A percentile compares a stretch with the other conserved stretches of the same genome.
phyloP scores from a whole-genome alignment of 1,284 basidiomycete species.

The Ceraceosorus bombacis region DNA sequence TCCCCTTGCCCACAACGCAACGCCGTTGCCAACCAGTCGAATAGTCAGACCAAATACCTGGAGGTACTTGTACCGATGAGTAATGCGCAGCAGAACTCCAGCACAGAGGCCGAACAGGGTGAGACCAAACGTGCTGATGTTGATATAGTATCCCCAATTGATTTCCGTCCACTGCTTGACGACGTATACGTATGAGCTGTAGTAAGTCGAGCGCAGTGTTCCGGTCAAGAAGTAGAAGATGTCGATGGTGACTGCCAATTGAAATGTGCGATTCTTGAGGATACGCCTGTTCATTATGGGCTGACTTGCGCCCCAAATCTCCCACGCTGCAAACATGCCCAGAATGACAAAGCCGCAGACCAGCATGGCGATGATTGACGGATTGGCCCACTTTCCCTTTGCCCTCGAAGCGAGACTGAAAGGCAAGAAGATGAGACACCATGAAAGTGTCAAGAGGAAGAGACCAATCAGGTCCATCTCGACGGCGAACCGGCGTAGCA shows the following conservation, averaged over 20 bases:
- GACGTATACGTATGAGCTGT: constrained; percentile 49
- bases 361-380: constrained; percentile 51
- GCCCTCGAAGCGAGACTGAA: constrained; percentile 46
- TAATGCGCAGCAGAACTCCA: constrained; percentile 5
- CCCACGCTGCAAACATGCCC: constrained; percentile 48
- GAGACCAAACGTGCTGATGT: constrained; percentile 14
- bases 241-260: constrained; percentile 45
- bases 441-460: constrained; percentile 48
- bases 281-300: constrained; percentile 50
- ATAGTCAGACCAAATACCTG: constrained; percentile 3
- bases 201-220: constrained; percentile 48
- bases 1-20: constrained; percentile 1
- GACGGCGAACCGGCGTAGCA: constrained; percentile 20
- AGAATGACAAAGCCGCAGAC: constrained; percentile 49
- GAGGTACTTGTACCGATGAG: constrained; percentile 16
- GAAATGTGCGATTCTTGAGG: constrained; percentile 46
- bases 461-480: constrained; percentile 50
- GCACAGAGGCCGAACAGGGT: constrained; percentile 13
- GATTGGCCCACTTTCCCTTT: constrained; percentile 46
- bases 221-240: constrained; percentile 49
- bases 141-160: constrained; percentile 28
- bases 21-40: not conserved
- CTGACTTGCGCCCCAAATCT: constrained; percentile 46
- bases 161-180: constrained; percentile 33
- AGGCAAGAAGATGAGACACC: constrained; percentile 49